Base-by-base conservation (phyloP, 331 rosid genomes). In the Saraca asoca region DNA sequence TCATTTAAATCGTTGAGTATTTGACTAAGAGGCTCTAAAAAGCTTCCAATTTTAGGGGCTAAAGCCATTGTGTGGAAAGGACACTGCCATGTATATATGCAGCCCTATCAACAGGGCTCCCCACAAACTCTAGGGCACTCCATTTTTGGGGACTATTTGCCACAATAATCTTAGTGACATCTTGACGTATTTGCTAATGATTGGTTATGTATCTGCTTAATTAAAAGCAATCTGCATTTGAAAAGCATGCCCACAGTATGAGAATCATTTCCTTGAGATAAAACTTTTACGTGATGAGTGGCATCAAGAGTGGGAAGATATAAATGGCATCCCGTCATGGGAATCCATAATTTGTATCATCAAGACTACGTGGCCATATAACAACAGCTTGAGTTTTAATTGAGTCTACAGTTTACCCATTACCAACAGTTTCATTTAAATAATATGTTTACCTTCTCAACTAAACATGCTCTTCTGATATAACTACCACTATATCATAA, bases 201-300 rank as follows among this genome's bases (percentile, higher is more conserved):
- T 55, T 69, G 72, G 68, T 41, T 62, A 24, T 35, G 48, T 62
- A 24, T 33, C 14, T 20, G 59, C 37, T 45, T n/a, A 7, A 39
- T n/a, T 39, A 39, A 75, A 70, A 72, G 67, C 76, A 63, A 76
- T 64, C 19, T 62, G 62, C 52, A 49, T 52, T 37, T 46, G 18
- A 13, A 20, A 37, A 9, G 62, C 39, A 37, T 37, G 16, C 64
- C 65, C 51, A 43, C 51, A 38, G 49, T 55, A 62, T 45, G 8
- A 57, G 56, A 56, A 57, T 59, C 9, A 50, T 20, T 50, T 58
- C 59, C 52, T 63, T 19, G 7, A 3, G 48, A 15, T 7, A 42
- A 34, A 5, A 43, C n/a, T 24, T 35, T 7, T 2, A 10, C 10
- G 62, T 24, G 38, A 52, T 24, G 31, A 24, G 31, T 3, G 31